Percentiles rank a stretch among this genome's conserved stretches.
Evolutionary conservation across 345 rosid species (phyloP).

Genomic region (Anacardium occidentale): DNA sequence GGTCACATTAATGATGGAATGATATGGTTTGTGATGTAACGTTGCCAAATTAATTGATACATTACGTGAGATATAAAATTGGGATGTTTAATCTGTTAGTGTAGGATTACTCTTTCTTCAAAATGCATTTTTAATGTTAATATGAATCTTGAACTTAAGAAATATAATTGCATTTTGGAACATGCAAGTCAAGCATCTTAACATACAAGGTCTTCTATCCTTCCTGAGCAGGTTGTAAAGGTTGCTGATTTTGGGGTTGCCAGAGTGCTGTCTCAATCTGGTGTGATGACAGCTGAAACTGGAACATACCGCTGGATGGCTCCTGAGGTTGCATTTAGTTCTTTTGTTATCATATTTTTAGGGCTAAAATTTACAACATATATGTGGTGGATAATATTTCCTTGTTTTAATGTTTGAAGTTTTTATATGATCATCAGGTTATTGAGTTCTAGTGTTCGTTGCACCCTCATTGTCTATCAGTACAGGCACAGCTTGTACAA

Average conservation of each 20-base stretch:
- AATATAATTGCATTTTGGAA: too few species aligned
- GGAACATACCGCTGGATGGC: slow-evolving; percentile 99
- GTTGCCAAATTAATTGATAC: too few species aligned
- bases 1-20: too few species aligned
- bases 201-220: slow-evolving; percentile 3
- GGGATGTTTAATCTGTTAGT: too few species aligned
- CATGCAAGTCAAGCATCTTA: not conserved
- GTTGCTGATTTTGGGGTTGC: slow-evolving; percentile 99
- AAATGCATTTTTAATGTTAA: not conserved
- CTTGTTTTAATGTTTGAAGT: not conserved
- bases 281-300: slow-evolving; percentile 97
- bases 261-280: slow-evolving; percentile 87
- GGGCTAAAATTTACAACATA: not conserved
- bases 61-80: too few species aligned
- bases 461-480: not conserved
- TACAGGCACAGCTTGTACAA: not conserved
- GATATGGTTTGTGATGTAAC: too few species aligned
- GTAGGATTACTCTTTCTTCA: not conserved
- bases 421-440: slow-evolving; percentile 5
- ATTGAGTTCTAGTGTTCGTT: not conserved
- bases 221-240: slow-evolving; percentile 70
- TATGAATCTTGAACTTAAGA: slow-evolving; percentile 9
- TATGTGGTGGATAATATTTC: slow-evolving; percentile 21
- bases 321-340: slow-evolving; percentile 66
- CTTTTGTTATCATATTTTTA: slow-evolving; percentile 15